A percentile compares a stretch with the other conserved stretches of the same genome.
phyloP scores from a whole-genome alignment of 2,329 filamentous ascomycete species.

The Fusarium sp. region DNA sequence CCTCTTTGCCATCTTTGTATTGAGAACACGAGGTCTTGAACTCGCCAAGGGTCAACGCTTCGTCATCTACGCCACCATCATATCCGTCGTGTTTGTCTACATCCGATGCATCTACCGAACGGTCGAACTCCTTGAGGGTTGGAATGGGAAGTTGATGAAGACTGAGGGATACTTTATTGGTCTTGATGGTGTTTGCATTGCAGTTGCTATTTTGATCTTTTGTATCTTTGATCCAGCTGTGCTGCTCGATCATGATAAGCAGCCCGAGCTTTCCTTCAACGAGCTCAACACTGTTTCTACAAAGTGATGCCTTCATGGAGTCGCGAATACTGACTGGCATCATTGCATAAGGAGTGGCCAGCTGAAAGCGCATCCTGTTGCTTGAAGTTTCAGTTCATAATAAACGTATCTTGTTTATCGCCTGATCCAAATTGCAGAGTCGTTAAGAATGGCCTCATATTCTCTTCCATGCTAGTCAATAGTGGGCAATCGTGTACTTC shows the following conservation, averaged over 20 bases:
- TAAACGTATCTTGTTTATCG: not conserved
- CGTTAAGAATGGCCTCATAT: not conserved
- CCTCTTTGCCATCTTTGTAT: constrained; percentile 52
- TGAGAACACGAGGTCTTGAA: constrained; percentile 47
- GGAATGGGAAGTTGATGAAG: constrained; percentile 61
- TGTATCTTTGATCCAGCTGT: constrained; percentile 53
- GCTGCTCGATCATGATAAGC: not conserved
- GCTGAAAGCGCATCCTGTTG: too few species aligned
- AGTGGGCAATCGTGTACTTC: not conserved
- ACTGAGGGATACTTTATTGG: constrained; percentile 60
- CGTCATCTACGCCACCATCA: constrained; percentile 50
- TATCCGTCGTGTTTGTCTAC: constrained; percentile 57
- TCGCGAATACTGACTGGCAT: rapidly evolving
- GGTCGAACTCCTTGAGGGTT: constrained; percentile 61
- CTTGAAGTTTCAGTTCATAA: rapidly evolving
- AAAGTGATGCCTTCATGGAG: not conserved
- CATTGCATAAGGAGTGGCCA: not conserved
- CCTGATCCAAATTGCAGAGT: not conserved
- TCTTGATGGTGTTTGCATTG: constrained; percentile 61
- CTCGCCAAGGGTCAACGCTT: constrained; percentile 44
- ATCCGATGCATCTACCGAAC: constrained; percentile 61
- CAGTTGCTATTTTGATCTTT: constrained; percentile 51
- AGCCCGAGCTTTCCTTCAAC: constrained; percentile 2
- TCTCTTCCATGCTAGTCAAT: too few species aligned
- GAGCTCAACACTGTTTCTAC: constrained; percentile 10